Conservation (phyloP, 345 rosid genomes). For the Euphorbia pulcherrima region DNA sequence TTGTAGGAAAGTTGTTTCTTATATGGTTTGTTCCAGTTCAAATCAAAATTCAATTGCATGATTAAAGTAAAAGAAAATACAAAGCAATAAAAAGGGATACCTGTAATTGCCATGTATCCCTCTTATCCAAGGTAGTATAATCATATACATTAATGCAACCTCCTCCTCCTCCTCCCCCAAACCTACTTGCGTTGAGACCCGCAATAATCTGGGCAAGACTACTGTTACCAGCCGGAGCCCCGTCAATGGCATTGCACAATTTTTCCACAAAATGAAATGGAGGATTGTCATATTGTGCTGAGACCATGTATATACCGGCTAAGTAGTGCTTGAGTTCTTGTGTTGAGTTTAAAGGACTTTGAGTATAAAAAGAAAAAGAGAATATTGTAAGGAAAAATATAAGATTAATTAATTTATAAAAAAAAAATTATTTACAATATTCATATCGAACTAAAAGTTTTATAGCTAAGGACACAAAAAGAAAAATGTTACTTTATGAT, state of each 20-base stretch:
- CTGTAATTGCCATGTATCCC: conserved; percentile 8
- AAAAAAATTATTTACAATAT: too few relatives aligned
- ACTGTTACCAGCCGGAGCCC: conserved; percentile 17
- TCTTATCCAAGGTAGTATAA: not conserved
- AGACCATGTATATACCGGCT: rapidly evolving
- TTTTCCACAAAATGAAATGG: conserved; percentile 20
- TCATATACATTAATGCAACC: conserved; percentile 14
- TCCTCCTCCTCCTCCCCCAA: not conserved
- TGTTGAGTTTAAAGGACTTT: conserved; percentile 3
- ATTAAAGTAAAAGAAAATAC: too few relatives aligned
- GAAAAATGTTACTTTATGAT: too few relatives aligned
- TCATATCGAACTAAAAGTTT: too few relatives aligned
- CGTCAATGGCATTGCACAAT: conserved; percentile 28
- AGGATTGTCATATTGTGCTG: conserved; percentile 31
- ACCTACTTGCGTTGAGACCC: conserved; percentile 17
- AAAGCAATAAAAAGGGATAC: too few relatives aligned
- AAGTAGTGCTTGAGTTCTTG: conserved; percentile 5
- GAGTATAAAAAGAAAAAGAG: not conserved
- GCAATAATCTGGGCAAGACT: conserved; percentile 24
- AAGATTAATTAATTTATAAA: too few relatives aligned
- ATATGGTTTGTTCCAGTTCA: too few relatives aligned
- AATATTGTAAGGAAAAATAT: not conserved
- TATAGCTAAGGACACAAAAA: too few relatives aligned
- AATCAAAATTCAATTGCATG: too few relatives aligned
- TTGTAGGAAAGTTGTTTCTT: too few relatives aligned